A percentile compares a stretch with the other conserved stretches of the same genome.
Conservation (phyloP, 768 basidiomycete species). For the Xerocomellus dryophilus region DNA sequence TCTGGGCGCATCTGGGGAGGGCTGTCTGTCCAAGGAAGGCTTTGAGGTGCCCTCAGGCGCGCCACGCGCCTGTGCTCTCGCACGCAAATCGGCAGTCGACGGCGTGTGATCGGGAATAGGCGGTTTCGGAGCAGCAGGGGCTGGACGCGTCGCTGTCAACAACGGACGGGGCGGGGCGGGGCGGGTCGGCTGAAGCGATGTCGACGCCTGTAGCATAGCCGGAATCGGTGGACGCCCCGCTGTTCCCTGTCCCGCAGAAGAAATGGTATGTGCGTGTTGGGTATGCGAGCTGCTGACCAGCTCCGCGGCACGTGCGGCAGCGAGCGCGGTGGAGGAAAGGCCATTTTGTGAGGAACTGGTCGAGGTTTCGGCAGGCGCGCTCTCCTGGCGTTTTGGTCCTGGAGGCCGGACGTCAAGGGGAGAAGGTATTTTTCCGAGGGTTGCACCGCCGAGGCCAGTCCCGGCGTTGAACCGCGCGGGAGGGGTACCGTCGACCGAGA, state of each 20-base stretch:
- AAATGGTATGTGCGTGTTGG: constrained; percentile 40
- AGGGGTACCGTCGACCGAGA: constrained; percentile 37
- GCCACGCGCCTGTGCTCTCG: constrained; percentile 59
- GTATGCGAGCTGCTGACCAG: constrained; percentile 54
- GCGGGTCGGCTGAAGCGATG: constrained; percentile 52
- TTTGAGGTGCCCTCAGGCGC: constrained; percentile 37
- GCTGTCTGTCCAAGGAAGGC: constrained; percentile 32
- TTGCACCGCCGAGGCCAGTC: constrained; percentile 80
- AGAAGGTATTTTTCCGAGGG: constrained; percentile 43
- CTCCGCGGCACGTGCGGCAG: constrained; percentile 61
- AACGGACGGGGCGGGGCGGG: constrained; percentile 70
- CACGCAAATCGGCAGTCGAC: constrained; percentile 61
- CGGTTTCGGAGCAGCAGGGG: constrained; percentile 47
- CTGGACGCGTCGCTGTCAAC: constrained; percentile 51
- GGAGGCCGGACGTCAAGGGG: constrained; percentile 36
- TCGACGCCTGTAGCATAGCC: constrained; percentile 25
- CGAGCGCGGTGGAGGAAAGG: constrained; percentile 42
- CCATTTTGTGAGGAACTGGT: constrained; percentile 33
- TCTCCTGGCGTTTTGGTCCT: constrained; percentile 45
- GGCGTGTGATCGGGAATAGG: constrained; percentile 52
- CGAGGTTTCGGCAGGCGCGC: constrained; percentile 36
- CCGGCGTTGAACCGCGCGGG: constrained; percentile 87
- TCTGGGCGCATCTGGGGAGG: constrained; percentile 39
- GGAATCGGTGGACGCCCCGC: constrained; percentile 29
- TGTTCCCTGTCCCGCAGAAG: constrained; percentile 30